Percentiles rank a stretch among this genome's conserved stretches.
phyloP scores from a whole-genome alignment of 2,329 filamentous ascomycete species.

The Fusarium redolens region DNA sequence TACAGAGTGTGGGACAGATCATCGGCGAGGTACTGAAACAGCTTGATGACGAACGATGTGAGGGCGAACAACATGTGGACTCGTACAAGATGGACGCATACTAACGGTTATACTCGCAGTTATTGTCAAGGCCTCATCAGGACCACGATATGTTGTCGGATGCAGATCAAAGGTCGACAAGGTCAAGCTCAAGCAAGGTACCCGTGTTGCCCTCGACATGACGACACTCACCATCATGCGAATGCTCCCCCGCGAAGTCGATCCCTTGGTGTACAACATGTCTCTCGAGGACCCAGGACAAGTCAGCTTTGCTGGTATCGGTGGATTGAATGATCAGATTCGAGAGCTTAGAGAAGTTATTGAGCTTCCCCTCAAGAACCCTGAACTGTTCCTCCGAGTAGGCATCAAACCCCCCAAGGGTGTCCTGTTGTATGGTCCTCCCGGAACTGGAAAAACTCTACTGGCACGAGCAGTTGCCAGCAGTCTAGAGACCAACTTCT shows the following conservation, averaged over 20 bases:
- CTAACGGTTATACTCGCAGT: constrained; percentile 64
- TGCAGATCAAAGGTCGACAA: constrained; percentile 99
- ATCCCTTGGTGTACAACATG: constrained; percentile 99
- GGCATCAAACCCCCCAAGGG: constrained; percentile 99
- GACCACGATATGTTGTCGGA: constrained; percentile 96
- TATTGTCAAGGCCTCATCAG: constrained; percentile 98
- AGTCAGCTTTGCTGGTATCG: constrained; percentile 97
- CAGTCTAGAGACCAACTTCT: constrained; percentile 96
- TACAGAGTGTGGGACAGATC: constrained; percentile 99
- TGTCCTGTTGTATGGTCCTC: constrained; percentile 93
- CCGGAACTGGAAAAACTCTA: constrained; percentile 96
- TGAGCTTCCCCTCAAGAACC: constrained; percentile 97
- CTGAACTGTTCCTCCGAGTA: constrained; percentile 94
- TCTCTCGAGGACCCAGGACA: constrained; percentile 97
- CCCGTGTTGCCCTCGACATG: constrained; percentile 97
- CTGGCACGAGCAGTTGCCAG: constrained; percentile 94
- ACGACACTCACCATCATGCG: constrained; percentile 99
- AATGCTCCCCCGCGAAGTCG: constrained; percentile 98
- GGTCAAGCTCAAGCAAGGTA: constrained; percentile 96
- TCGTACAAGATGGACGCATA: constrained; percentile 9
- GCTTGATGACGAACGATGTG: constrained; percentile 98
- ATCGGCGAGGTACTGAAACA: constrained; percentile 99
- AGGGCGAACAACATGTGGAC: constrained; percentile 54
- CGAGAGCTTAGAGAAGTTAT: constrained; percentile 97
- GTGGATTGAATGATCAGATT: constrained; percentile 98